phyloP scores from a whole-genome alignment of 768 basidiomycete genomes.

The Leccinum subtestaceum region DNA sequence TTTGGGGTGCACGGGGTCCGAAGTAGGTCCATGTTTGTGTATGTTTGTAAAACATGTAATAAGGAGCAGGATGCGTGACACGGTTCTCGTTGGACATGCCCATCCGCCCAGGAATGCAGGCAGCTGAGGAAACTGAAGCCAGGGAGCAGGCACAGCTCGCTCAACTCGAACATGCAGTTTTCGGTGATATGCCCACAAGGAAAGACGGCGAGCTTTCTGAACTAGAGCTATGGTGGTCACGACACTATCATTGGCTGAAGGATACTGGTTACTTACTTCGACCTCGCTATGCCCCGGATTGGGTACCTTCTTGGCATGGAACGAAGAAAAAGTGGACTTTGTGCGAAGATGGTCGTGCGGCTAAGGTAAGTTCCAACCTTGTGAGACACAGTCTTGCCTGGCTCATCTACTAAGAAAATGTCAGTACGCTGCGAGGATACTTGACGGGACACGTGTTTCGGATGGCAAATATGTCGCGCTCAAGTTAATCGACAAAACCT shows the following conservation, averaged over 20 bases:
- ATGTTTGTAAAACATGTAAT: not conserved
- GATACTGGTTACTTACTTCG: constrained; percentile 17
- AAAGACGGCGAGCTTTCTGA: constrained; percentile 1
- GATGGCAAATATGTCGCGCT: constrained; percentile 32
- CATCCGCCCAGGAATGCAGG: too few relatives aligned
- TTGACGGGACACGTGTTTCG: constrained; percentile 30
- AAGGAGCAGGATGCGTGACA: not conserved
- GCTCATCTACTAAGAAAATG: constrained; percentile 15
- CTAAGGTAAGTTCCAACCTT: constrained; percentile 1
- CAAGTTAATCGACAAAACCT: constrained; percentile 22
- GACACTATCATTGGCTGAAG: constrained; percentile 14
- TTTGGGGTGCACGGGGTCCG: too few relatives aligned
- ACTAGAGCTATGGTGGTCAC: constrained; percentile 13
- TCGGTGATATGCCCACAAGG: not conserved
- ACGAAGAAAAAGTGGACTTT: not conserved
- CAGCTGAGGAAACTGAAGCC: not conserved
- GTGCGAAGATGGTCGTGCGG: constrained; percentile 4
- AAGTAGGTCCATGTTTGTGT: not conserved
- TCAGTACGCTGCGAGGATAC: constrained; percentile 9
- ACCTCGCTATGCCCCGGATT: constrained; percentile 19
- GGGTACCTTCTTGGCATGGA: constrained; percentile 21
- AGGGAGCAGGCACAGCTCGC: not conserved
- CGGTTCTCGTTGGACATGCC: too few relatives aligned
- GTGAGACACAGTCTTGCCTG: not conserved
- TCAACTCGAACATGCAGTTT: constrained; percentile 1